These are phyloP conservation scores for Chaetomium strumarium DNA, from an alignment of 2,329 filamentous ascomycete species.

Conservation along the genomic window DNA sequence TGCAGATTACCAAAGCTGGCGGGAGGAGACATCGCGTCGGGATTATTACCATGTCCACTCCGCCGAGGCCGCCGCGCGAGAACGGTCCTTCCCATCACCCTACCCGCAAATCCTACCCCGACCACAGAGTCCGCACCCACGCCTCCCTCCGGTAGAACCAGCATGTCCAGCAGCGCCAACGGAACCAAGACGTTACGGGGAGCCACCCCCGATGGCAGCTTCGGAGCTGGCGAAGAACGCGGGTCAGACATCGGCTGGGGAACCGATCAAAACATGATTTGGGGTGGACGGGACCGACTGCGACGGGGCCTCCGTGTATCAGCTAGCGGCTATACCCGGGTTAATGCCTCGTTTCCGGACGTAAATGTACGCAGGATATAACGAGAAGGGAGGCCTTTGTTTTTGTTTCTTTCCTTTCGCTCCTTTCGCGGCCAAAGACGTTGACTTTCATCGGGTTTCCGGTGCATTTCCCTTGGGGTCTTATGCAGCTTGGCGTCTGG, in stretches of 20 bases:
- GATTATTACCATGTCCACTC: conserved; percentile 11
- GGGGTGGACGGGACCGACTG: not conserved
- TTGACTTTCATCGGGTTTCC: not conserved
- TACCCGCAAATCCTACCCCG: conserved; percentile 14
- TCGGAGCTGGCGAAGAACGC: conserved; percentile 7
- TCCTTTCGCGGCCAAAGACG: not conserved
- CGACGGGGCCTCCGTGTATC: not conserved
- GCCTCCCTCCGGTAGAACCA: conserved; percentile 7
- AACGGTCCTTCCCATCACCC: not conserved
- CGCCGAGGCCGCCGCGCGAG: conserved; percentile 1
- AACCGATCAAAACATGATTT: conserved; percentile 2
- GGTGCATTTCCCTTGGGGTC: not conserved
- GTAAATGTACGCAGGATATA: not conserved
- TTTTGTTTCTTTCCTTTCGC: not conserved
- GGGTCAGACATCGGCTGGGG: not conserved
- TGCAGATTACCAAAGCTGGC: conserved; percentile 13
- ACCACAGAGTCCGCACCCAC: conserved; percentile 10
- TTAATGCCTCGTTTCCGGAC: not conserved
- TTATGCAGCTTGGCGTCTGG: not conserved
- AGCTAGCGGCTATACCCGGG: not conserved
- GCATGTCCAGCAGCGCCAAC: conserved; percentile 3
- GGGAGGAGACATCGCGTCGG: conserved; percentile 12
- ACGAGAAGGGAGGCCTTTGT: not conserved
- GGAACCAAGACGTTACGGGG: conserved; percentile 4
- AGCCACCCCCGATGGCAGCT: conserved; percentile 5